Conservation (phyloP, 805 yeast species). For the Wickerhamomyces kurtzmanii region DNA sequence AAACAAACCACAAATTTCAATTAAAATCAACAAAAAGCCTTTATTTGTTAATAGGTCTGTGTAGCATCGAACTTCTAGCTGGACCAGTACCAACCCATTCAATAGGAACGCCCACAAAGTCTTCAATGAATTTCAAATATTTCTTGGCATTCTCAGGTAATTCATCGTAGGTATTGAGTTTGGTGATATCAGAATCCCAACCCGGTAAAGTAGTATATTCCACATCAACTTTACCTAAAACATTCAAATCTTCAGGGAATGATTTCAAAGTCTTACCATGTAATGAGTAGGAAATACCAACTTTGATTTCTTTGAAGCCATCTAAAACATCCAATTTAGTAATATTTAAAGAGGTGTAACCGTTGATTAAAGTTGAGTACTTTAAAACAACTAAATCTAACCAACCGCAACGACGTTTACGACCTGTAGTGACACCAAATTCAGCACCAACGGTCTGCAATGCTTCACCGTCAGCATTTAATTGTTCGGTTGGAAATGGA, state of each 20-base stretch:
- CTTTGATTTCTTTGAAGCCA: slow-evolving; percentile 76
- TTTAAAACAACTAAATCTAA: slow-evolving; percentile 90
- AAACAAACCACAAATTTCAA: too few species aligned
- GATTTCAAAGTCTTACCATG: slow-evolving; percentile 66
- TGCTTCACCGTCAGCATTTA: slow-evolving; percentile 77
- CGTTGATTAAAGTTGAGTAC: slow-evolving; percentile 86
- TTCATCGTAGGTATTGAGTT: slow-evolving; percentile 57
- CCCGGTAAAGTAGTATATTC: slow-evolving; percentile 90
- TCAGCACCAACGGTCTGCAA: slow-evolving; percentile 92
- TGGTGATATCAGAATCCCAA: slow-evolving; percentile 81
- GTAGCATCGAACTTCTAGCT: slow-evolving; percentile 87
- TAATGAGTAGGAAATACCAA: slow-evolving; percentile 75
- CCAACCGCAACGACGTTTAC: slow-evolving; percentile 99
- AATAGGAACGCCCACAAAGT: slow-evolving; percentile 73
- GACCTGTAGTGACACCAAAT: slow-evolving; percentile 96
- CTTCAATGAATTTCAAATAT: slow-evolving; percentile 80
- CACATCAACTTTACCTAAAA: slow-evolving; percentile 84
- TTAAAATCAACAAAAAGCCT: too few species aligned
- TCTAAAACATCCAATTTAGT: slow-evolving; percentile 95
- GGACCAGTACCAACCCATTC: slow-evolving; percentile 99
- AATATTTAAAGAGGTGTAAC: slow-evolving; percentile 89
- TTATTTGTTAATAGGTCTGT: slow-evolving; percentile 25
- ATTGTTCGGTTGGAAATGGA: slow-evolving; percentile 97
- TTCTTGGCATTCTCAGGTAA: slow-evolving; percentile 83
- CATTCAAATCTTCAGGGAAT: slow-evolving; percentile 88